Conservation (phyloP, 2,329 filamentous ascomycete species). For the Fusarium tupiense region DNA sequence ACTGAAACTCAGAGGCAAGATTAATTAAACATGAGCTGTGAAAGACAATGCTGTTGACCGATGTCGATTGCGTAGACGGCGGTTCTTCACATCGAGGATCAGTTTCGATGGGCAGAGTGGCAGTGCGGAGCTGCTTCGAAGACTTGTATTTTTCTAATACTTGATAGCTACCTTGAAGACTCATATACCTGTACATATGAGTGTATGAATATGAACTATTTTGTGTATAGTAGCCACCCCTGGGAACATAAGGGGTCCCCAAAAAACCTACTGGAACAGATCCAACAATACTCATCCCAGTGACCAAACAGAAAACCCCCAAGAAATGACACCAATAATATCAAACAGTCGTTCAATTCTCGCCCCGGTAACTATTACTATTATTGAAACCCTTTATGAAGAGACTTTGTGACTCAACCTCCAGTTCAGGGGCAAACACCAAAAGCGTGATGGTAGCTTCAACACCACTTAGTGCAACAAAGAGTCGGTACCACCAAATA, state of each 20-base stretch:
- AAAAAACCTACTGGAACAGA: neutral
- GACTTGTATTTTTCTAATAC: neutral
- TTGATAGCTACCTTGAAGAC: neutral
- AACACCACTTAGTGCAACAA: conserved; percentile 31
- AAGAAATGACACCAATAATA: neutral
- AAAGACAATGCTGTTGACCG: neutral
- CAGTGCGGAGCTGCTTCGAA: neutral
- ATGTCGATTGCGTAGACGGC: neutral
- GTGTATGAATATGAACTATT: neutral
- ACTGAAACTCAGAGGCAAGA: neutral
- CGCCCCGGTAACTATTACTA: neutral
- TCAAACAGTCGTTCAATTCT: neutral
- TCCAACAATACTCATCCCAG: neutral
- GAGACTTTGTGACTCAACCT: neutral
- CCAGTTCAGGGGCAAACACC: conserved; percentile 28
- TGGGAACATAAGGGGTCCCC: neutral
- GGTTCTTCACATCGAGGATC: neutral
- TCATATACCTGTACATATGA: neutral
- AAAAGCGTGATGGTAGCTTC: conserved; percentile 14
- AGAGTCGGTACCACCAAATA: conserved; percentile 20
- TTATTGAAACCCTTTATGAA: neutral
- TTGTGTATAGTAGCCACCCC: neutral
- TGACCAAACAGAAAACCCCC: neutral
- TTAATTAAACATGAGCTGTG: conserved; percentile 5
- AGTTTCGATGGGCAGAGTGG: no score